Evolutionary conservation across 2,329 filamentous ascomycete genomes (phyloP), one percentile per base, ranked within the genome.

Genomic region (Zelopaecilomyces penicillatus): DNA sequence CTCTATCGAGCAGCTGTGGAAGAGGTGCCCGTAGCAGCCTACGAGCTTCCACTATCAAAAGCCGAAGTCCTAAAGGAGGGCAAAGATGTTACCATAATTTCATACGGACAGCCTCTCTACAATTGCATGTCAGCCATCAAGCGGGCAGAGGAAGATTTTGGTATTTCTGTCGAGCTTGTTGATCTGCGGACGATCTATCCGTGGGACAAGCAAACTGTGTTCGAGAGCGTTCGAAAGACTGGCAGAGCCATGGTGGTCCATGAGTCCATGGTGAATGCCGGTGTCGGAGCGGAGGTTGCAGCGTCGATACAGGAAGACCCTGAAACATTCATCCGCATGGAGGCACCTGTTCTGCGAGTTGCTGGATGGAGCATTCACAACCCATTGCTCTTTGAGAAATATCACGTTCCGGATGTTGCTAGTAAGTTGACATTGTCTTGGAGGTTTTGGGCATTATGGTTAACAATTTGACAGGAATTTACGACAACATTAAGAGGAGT

Each of bases 1-100:
- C 71, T 96, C 9, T 96, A 96, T 64, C 83, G 90, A 19, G 89
- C 90, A 0, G 87, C 90, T 0, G 87, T 95, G 29, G 90, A 96
- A 64, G 87, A 95, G 62, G 90, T 96, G 1, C 90, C 90, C 0
- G 78, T 82, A 1, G 83, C 80, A 26, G 70, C 85, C 3, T 96
- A 93, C 62, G 80, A 82, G n/a, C 74, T 96, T 10, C 88, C 89
- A 0, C 72, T 96, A 8, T 87, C 83, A 55, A 91, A 87, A 62
- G 90, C 90, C 0, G 89, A 96, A 60, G 66, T 95, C 0, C 61
- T 96, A 26, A 91, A 89, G 63, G 71, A 82, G 44, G 90, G 90
- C 37, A 83, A 78, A 42, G 82, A 95, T 51, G 62, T 95, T 12
- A 96, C 90, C 0, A 73, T 96, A 28, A 73, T 96, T 10, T 93